Evolutionary conservation across 352 stramenopile species (phyloP).

Genomic region (Phytophthora litchii): DNA sequence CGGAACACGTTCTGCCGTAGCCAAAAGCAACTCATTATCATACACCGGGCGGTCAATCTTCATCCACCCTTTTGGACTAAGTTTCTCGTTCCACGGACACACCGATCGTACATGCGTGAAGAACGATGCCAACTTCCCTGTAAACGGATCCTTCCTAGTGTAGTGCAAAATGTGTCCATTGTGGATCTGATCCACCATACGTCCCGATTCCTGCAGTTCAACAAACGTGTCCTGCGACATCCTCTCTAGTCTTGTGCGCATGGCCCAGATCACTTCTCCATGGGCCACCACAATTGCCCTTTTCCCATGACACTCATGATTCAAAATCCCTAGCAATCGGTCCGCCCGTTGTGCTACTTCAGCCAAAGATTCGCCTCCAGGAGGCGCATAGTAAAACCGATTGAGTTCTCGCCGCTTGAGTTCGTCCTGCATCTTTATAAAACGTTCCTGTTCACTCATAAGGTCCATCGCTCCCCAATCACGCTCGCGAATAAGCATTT

Average conservation of each 20-base stretch:
- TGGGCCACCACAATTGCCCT: slow-evolving; percentile 87
- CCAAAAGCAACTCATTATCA: slow-evolving; percentile 88
- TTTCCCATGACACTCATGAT: slow-evolving; percentile 82
- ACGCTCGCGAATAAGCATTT: slow-evolving; percentile 89
- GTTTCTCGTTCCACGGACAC: slow-evolving; percentile 90
- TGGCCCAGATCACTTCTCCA: slow-evolving; percentile 91
- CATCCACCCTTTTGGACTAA: slow-evolving; percentile 88
- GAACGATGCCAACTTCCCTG: slow-evolving; percentile 76
- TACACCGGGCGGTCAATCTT: slow-evolving; percentile 90
- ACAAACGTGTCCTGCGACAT: slow-evolving; percentile 90
- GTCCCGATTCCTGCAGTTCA: slow-evolving; percentile 81
- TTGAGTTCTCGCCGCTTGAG: slow-evolving; percentile 82
- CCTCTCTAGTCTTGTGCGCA: slow-evolving; percentile 85
- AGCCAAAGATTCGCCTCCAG: slow-evolving; percentile 83
- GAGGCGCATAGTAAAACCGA: slow-evolving; percentile 88
- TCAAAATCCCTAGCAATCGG: slow-evolving; percentile 73
- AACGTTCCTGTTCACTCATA: slow-evolving; percentile 88
- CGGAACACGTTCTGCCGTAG: slow-evolving; percentile 81
- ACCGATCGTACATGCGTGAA: slow-evolving; percentile 91
- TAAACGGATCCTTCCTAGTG: slow-evolving; percentile 76
- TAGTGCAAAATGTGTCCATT: slow-evolving; percentile 91
- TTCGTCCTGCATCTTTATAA: slow-evolving; percentile 90
- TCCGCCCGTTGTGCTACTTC: slow-evolving; percentile 85
- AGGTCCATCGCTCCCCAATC: slow-evolving; percentile 92
- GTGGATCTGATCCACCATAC: slow-evolving; percentile 91